A percentile compares a stretch with the other conserved stretches of the same genome.
These are phyloP conservation scores for Aspergillus ostianus DNA, from an alignment of 495 filamentous ascomycete species.

Conservation along the genomic window DNA sequence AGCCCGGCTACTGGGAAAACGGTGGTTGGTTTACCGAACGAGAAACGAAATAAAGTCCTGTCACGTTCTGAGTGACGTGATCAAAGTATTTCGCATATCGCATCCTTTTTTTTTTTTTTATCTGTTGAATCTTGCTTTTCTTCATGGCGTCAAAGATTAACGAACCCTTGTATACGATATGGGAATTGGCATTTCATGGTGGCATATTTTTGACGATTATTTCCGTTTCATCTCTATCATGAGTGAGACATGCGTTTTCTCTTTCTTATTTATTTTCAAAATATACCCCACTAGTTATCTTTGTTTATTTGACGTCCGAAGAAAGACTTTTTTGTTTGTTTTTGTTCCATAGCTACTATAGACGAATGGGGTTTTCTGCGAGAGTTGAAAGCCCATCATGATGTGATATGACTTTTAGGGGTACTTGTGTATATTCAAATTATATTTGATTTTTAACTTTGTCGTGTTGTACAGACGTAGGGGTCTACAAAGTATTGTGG, in stretches of 20 bases:
- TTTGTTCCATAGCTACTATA: too few species aligned
- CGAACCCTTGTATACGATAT: not conserved
- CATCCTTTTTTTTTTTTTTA: not conserved
- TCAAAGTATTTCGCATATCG: not conserved
- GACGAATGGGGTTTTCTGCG: too few species aligned
- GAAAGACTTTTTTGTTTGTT: too few species aligned
- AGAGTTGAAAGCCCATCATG: too few species aligned
- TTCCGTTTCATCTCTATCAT: not conserved
- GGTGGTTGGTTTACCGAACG: constrained; percentile 62
- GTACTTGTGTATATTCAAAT: too few species aligned
- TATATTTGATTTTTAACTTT: too few species aligned
- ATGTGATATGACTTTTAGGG: too few species aligned
- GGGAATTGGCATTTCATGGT: not conserved
- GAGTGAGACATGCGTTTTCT: not conserved
- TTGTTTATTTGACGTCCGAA: too few species aligned
- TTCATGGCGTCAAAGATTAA: not conserved
- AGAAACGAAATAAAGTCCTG: not conserved
- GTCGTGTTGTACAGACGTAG: too few species aligned
- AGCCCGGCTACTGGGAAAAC: constrained; percentile 63
- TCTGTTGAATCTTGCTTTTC: too few species aligned
- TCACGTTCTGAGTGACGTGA: not conserved
- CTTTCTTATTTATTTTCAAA: not conserved
- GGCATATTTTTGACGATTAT: not conserved
- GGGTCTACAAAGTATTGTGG: too few species aligned
- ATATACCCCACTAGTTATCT: not conserved